These are phyloP conservation scores for Plectranthus barbatus DNA, from an alignment of 257 asterid species.

Conservation along the genomic window DNA sequence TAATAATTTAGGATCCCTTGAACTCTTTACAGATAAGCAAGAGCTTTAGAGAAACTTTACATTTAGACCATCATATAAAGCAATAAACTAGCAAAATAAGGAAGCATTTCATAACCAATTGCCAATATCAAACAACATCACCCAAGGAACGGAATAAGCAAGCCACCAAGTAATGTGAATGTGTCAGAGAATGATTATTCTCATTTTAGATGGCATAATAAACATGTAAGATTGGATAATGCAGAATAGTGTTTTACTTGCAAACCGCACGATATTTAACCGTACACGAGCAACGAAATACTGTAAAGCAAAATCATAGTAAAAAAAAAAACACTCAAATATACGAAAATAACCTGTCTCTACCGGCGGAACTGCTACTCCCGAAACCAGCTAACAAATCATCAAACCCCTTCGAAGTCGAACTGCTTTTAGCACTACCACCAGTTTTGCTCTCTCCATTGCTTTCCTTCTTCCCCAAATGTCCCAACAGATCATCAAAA, in stretches of 20 bases:
- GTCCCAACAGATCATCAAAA: slow-evolving; percentile 59
- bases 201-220: neutral
- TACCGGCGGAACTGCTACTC: slow-evolving; percentile 35
- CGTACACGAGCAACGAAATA: neutral
- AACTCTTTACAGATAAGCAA: too few species aligned
- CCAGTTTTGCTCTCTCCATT: slow-evolving; percentile 26
- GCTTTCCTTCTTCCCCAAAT: slow-evolving; percentile 46
- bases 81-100: too few species aligned
- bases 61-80: too few species aligned
- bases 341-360: slow-evolving; percentile 45
- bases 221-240: neutral
- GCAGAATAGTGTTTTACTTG: neutral
- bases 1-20: too few species aligned
- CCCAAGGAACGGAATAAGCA: too few species aligned
- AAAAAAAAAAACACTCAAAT: neutral
- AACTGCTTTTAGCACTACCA: slow-evolving; percentile 36
- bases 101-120: too few species aligned
- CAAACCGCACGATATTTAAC: neutral
- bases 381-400: slow-evolving; percentile 77
- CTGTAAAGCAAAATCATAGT: neutral
- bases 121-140: too few species aligned
- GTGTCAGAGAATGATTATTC: neutral
- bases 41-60: too few species aligned
- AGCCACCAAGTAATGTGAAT: too few species aligned
- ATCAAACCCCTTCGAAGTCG: slow-evolving; percentile 48